Evolutionary conservation across 176 grass and related monocot genomes (phyloP).

Genomic region (Bonia amplexicaulis): DNA sequence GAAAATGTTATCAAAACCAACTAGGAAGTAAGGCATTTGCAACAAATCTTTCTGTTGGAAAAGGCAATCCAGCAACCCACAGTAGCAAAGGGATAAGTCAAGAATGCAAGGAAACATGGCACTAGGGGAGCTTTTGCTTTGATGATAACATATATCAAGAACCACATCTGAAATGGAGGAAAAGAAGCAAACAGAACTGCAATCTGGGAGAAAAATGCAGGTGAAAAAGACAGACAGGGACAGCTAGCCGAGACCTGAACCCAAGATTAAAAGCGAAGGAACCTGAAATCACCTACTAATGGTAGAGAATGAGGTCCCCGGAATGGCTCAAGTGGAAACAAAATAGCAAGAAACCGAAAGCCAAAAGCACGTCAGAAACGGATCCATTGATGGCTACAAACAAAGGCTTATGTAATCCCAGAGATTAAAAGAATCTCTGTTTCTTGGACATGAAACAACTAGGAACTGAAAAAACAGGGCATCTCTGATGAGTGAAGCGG

Average conservation of each 20-base stretch:
- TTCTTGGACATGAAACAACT: not conserved
- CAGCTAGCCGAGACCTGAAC: not conserved
- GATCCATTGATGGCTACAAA: constrained; percentile 1
- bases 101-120: not conserved
- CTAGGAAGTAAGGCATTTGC: not conserved
- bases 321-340: not conserved
- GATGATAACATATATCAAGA: not conserved
- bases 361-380: not conserved
- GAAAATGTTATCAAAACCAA: not conserved
- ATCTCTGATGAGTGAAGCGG: not conserved
- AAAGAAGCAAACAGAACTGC: not conserved
- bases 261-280: not conserved
- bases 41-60: not conserved
- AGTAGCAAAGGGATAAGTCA: not conserved
- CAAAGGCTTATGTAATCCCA: not conserved
- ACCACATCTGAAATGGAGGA: not conserved
- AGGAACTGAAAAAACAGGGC: not conserved
- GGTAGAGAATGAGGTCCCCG: not conserved
- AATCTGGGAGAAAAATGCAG: not conserved
- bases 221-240: not conserved
- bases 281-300: not conserved
- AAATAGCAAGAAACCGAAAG: not conserved
- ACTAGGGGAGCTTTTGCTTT: not conserved
- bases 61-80: not conserved
- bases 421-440: not conserved